Evolutionary conservation across 345 rosid genomes (phyloP).

Genomic region (Moricandia moricandioides): DNA sequence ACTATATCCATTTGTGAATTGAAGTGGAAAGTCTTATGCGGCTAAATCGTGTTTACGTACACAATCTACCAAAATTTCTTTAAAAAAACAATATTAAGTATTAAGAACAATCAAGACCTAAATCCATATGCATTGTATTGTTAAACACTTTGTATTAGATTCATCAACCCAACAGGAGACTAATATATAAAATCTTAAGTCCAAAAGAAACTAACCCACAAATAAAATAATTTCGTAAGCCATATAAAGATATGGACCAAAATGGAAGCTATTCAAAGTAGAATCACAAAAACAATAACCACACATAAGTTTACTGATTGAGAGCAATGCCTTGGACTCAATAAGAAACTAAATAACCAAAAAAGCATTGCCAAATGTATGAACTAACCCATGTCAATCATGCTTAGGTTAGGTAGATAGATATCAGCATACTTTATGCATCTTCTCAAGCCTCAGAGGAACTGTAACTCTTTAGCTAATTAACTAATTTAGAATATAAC

Average conservation of each 20-base stretch:
- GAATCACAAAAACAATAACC: not conserved
- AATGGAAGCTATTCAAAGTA: not conserved
- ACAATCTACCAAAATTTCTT: not conserved
- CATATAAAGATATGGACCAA: not conserved
- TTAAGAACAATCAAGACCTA: too few relatives aligned
- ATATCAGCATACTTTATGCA: not conserved
- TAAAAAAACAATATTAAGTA: not conserved
- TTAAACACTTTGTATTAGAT: too few relatives aligned
- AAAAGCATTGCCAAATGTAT: not conserved
- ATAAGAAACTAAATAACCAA: not conserved
- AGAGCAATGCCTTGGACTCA: not conserved
- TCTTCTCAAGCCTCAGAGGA: not conserved
- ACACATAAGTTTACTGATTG: not conserved
- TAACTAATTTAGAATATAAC: not conserved
- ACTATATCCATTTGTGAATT: not conserved
- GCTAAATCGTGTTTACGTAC: not conserved
- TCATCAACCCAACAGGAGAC: not conserved
- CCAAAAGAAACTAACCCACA: not conserved
- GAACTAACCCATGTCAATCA: not conserved
- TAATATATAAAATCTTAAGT: not conserved
- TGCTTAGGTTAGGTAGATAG: not conserved
- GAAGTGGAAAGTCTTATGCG: not conserved
- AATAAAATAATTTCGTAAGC: not conserved
- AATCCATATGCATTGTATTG: not conserved
- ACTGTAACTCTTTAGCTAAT: not conserved